Evolutionary conservation across 2,329 filamentous ascomycete genomes (phyloP).

Genomic region (Xylaria arbuscula): DNA sequence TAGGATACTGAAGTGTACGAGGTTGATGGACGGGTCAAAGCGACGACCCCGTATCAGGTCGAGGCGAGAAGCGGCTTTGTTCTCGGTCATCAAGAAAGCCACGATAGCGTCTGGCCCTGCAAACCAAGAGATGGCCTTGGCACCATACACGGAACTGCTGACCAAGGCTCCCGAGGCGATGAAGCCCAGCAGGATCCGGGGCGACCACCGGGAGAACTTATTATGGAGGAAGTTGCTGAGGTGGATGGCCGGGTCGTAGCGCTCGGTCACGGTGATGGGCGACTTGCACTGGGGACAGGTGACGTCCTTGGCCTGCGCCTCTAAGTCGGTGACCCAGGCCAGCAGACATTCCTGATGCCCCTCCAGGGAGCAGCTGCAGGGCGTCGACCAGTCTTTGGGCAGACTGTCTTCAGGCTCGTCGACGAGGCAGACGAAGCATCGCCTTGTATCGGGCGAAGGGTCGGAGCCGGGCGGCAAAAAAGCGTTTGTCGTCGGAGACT

Average conservation of each 20-base stretch:
- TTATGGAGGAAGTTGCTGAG: constrained; percentile 69
- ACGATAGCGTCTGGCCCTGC: constrained; percentile 60
- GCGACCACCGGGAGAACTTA: constrained; percentile 63
- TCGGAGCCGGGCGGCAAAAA: constrained; percentile 23
- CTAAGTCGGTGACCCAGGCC: constrained; percentile 92
- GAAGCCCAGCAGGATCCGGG: constrained; percentile 74
- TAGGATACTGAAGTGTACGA: constrained; percentile 52
- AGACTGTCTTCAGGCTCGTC: constrained; percentile 63
- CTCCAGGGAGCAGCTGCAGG: constrained; percentile 89
- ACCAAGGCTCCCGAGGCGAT: constrained; percentile 63
- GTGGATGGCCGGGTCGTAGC: constrained; percentile 77
- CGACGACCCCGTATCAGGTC: constrained; percentile 28
- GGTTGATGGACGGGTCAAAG: constrained; percentile 35
- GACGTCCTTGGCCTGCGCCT: constrained; percentile 74
- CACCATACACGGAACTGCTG: constrained; percentile 65
- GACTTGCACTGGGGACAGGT: constrained; percentile 91
- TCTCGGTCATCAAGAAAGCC: constrained; percentile 53
- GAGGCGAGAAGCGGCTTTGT: constrained; percentile 27
- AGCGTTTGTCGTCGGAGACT: constrained; percentile 1
- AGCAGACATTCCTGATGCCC: constrained; percentile 86
- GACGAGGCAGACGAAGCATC: constrained; percentile 73
- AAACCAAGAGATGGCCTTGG: constrained; percentile 62
- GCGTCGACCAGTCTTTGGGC: constrained; percentile 78
- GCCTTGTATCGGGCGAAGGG: constrained; percentile 49
- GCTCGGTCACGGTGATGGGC: constrained; percentile 79